phyloP scores from a whole-genome alignment of 495 filamentous ascomycete species.

The Podospora tetraspora region DNA sequence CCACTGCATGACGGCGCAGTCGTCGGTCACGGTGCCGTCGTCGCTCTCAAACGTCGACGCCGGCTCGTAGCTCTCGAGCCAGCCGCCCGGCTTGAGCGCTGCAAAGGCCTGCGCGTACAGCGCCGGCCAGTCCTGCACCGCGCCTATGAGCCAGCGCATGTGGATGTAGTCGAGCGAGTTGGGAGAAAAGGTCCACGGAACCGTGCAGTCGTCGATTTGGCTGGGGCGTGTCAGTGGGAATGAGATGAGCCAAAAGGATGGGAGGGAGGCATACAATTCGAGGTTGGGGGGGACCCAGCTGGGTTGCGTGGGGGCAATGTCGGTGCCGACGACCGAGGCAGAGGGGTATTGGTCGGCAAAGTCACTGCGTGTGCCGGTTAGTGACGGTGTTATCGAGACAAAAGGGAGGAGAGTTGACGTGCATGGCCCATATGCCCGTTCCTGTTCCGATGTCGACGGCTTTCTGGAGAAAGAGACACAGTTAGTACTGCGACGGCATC shows the following conservation, averaged over 20 bases:
- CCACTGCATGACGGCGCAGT: constrained; percentile 32
- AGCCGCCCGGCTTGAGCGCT: constrained; percentile 36
- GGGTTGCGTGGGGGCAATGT: constrained; percentile 54
- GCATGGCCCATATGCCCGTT: background rate
- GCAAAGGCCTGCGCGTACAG: constrained; percentile 32
- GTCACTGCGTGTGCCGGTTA: constrained; percentile 5
- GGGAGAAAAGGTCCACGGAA: constrained; percentile 45
- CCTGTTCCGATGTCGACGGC: background rate
- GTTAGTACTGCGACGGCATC: background rate
- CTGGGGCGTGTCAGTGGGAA: background rate
- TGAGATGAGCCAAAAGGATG: background rate
- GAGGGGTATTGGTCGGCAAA: constrained; percentile 45
- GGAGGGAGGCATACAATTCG: constrained; percentile 29
- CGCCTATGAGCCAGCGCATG: constrained; percentile 49
- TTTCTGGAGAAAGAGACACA: background rate
- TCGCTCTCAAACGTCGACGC: constrained; percentile 20
- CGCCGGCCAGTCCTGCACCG: constrained; percentile 52
- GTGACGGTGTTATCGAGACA: too few species aligned
- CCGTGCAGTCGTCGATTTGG: constrained; percentile 50
- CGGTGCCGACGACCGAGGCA: constrained; percentile 54
- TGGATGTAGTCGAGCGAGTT: constrained; percentile 61
- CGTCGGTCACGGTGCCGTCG: constrained; percentile 20
- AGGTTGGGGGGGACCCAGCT: constrained; percentile 44
- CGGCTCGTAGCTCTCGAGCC: constrained; percentile 23
- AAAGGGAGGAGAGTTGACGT: background rate